Evolutionary conservation across 768 basidiomycete species (phyloP).

Genomic region (Mycena kentingensis): DNA sequence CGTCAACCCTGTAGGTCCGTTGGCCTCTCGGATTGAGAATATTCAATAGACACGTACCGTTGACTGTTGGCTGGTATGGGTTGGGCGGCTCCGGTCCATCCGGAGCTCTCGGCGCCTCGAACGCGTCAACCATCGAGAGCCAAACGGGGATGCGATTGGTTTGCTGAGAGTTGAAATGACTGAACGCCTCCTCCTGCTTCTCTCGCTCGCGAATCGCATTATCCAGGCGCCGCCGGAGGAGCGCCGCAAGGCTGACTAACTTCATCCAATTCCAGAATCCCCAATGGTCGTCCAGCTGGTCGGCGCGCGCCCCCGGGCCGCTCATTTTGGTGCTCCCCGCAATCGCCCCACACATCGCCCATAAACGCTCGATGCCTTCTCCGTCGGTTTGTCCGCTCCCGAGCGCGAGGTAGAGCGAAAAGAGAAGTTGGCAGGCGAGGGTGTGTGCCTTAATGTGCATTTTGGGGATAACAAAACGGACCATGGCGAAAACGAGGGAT

Average conservation of each 20-base stretch:
- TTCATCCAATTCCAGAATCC: constrained; percentile 30
- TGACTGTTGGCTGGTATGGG: too few relatives aligned
- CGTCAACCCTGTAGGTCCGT: too few relatives aligned
- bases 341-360: too few relatives aligned
- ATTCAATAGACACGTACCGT: too few relatives aligned
- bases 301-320: constrained; percentile 32
- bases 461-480: constrained; percentile 25
- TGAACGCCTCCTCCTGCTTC: not conserved
- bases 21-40: too few relatives aligned
- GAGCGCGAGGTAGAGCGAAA: constrained; percentile 24
- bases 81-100: too few relatives aligned
- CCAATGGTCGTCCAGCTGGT: constrained; percentile 31
- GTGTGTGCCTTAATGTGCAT: constrained; percentile 30
- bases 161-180: not conserved
- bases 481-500: not conserved
- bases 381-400: constrained; percentile 31
- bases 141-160: not conserved
- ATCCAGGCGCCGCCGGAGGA: not conserved
- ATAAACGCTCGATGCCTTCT: too few relatives aligned
- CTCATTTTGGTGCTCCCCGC: constrained; percentile 36
- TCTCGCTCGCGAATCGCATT: not conserved
- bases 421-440: constrained; percentile 22
- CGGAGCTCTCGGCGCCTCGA: too few relatives aligned
- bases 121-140: too few relatives aligned
- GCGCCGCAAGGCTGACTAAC: constrained; percentile 22